phyloP scores from a whole-genome alignment of 1,284 basidiomycete species.

The Naganishia sp. region DNA sequence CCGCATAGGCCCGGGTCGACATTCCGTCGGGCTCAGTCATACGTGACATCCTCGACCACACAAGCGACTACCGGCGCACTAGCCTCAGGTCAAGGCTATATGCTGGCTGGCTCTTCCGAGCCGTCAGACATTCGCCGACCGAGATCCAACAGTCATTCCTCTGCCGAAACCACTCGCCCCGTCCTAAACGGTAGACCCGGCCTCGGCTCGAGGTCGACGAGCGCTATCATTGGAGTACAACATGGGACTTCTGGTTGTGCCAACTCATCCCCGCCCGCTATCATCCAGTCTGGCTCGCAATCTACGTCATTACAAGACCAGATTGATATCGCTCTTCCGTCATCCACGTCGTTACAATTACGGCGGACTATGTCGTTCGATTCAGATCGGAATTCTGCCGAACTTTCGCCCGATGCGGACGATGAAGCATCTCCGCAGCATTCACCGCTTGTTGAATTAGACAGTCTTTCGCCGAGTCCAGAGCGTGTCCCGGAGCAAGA shows the following conservation, averaged over 20 bases:
- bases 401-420: conserved; percentile 19
- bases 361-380: neutral
- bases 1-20: neutral
- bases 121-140: conserved; percentile 18
- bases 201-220: conserved; percentile 1
- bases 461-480: too few species aligned
- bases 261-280: neutral
- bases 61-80: conserved; percentile 11
- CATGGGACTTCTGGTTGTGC: neutral
- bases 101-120: conserved; percentile 2
- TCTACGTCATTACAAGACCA: neutral
- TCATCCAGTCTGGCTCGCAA: neutral
- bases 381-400: conserved; percentile 1
- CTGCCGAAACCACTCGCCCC: neutral
- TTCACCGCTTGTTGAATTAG: neutral
- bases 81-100: conserved; percentile 14
- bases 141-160: conserved; percentile 16
- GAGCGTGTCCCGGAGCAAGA: too few species aligned
- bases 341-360: neutral
- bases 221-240: neutral
- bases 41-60: conserved; percentile 20
- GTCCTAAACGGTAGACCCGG: conserved; percentile 1
- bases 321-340: neutral
- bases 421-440: conserved; percentile 21
- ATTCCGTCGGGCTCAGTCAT: conserved; percentile 23